These are phyloP conservation scores for Protostelium mycophagum DNA, from an alignment of 78 protist species.

Conservation along the genomic window DNA sequence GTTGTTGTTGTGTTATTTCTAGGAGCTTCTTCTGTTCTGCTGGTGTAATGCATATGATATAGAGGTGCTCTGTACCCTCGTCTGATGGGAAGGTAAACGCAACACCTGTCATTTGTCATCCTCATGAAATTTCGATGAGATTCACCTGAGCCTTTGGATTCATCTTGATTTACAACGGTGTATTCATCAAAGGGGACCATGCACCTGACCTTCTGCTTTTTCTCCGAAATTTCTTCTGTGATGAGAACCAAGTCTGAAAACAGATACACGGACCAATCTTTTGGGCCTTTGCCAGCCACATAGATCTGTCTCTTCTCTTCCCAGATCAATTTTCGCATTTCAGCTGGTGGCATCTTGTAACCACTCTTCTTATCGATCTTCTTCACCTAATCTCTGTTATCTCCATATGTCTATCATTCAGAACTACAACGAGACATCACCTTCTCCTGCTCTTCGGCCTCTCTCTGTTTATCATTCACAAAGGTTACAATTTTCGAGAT, in stretches of 20 bases:
- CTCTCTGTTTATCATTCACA: constrained; percentile 44
- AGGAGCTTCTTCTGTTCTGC: no score
- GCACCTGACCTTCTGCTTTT: not conserved
- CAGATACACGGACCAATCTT: not conserved
- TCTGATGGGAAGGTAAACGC: no score
- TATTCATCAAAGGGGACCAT: not conserved
- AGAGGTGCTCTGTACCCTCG: no score
- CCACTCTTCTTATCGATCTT: not conserved
- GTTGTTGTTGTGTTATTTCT: no score
- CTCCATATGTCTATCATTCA: no score
- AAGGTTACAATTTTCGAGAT: constrained; percentile 31
- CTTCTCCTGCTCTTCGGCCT: constrained; percentile 45
- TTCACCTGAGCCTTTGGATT: no score
- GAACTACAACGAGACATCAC: no score
- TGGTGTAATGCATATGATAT: no score
- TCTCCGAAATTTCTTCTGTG: not conserved
- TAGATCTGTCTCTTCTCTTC: not conserved
- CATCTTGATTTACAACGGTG: no score
- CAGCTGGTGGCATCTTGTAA: not conserved
- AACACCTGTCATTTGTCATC: no score
- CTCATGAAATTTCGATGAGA: no score
- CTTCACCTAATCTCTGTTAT: not conserved
- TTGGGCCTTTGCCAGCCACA: not conserved
- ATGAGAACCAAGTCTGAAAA: not conserved
- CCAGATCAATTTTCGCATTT: not conserved